Percentiles rank a stretch among this genome's conserved stretches.
These are phyloP conservation scores for peach (Prunus persica) DNA, from an alignment of 306 rosid genomes.

Conservation along the genomic window DNA sequence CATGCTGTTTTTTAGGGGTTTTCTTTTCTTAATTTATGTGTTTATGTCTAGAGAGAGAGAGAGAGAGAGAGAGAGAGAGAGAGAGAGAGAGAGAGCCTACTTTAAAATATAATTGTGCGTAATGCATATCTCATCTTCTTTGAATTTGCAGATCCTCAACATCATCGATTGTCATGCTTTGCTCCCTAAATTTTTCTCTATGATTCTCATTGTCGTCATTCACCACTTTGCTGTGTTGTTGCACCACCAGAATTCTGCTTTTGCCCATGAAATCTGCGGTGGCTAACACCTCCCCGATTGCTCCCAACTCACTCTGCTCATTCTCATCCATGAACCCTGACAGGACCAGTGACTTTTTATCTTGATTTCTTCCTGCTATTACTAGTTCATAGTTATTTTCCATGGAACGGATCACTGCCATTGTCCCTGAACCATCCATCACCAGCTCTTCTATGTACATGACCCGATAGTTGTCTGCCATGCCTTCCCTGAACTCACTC, in stretches of 20 bases:
- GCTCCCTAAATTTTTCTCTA: background rate
- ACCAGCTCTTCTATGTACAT: slow-evolving; percentile 33
- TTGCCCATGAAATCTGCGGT: slow-evolving; percentile 24
- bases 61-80: background rate
- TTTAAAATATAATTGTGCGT: background rate
- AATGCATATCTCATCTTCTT: background rate
- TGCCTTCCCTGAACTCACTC: slow-evolving; percentile 12
- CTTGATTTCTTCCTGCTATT: slow-evolving; percentile 36
- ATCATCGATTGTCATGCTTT: background rate
- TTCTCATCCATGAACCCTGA: slow-evolving; percentile 24
- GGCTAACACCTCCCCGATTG: slow-evolving; percentile 29
- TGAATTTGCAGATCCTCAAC: slow-evolving; percentile 5
- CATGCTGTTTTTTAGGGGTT: background rate
- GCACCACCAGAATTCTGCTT: slow-evolving; percentile 29
- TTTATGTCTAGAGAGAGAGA: background rate
- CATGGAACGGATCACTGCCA: slow-evolving; percentile 25
- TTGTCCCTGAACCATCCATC: slow-evolving; percentile 28
- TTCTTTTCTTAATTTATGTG: background rate
- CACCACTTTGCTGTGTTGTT: slow-evolving; percentile 23
- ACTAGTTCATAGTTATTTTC: slow-evolving; percentile 25
- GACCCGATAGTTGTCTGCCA: slow-evolving; percentile 15
- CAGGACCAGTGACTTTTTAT: background rate
- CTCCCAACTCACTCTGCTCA: slow-evolving; percentile 24
- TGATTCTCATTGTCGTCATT: background rate
- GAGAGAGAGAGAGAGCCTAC: background rate